Base-by-base conservation (phyloP, 1,284 basidiomycete genomes). In the Stereum hirsutum region DNA sequence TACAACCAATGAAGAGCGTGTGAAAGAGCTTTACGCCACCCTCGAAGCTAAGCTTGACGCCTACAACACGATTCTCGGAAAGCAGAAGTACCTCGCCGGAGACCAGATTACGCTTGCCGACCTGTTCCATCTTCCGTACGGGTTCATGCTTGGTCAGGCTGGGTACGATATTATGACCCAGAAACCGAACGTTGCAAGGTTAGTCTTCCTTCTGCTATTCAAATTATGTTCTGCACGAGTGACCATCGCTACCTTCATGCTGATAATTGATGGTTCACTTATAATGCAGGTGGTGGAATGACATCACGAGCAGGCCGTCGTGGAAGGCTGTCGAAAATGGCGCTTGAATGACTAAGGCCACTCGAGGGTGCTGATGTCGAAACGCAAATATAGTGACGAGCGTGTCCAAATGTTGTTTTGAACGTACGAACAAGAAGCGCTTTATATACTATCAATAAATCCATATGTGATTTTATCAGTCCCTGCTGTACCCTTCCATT, bases 101-200 rank as follows among this genome's bases (percentile, higher is more conserved):
- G 34, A 73, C 69, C 54, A 56, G 21, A 2, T 68, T 39, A 75
- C 73, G 3, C 54, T 78, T 5, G 72, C 67, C 6, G 76, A 79
- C 54, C 59, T 79, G 6, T 67, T 66, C 56, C 75, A 78, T 52
- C 52, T 79, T 17, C 65, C 77, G 0, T 68, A 67, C 44, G 74
- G 66, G 2, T 15, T 50, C 1, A 43, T 56, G 24, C 43, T 61
- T n/a, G 44, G 41, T 14, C 45, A 52, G 4, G 41, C 51, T 20
- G 49, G 51, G 28, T 46, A 53, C 32, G 46, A 55, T 28, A 43
- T 49, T 24, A 44, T 63, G n/a, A 47, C 37, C 20, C 52, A 52
- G 48, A 41, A 47, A 15, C 63, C 62, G 3, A 61, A 61, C 43
- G 55, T 65, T 7, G 48, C 49, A 5, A 50, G 59, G 57, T 53